A percentile compares a stretch with the other conserved stretches of the same genome.
Evolutionary conservation across 2,329 filamentous ascomycete species (phyloP).

Genomic region (Diaporthe velutina): DNA sequence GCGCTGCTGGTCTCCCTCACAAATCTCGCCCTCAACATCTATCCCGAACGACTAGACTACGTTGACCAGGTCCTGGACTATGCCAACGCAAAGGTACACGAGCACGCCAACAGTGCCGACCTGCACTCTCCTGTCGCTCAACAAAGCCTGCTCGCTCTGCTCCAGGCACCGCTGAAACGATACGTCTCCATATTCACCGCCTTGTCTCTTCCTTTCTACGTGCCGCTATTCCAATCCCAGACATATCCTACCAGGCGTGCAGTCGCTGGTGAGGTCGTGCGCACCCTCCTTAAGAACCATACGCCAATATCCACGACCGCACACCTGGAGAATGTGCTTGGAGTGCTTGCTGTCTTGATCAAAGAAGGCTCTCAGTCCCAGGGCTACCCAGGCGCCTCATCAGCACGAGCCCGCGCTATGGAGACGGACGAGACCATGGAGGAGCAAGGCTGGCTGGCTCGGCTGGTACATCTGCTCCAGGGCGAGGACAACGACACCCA

Average conservation of each 20-base stretch:
- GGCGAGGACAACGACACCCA: slow-evolving; percentile 92
- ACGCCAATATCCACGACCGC: slow-evolving; percentile 82
- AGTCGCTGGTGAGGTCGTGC: slow-evolving; percentile 89
- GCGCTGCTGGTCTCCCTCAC: slow-evolving; percentile 93
- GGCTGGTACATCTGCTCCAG: slow-evolving; percentile 89
- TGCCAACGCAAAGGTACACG: slow-evolving; percentile 85
- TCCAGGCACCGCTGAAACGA: slow-evolving; percentile 90
- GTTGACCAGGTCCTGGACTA: slow-evolving; percentile 94
- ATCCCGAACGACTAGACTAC: slow-evolving; percentile 92
- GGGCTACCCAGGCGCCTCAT: slow-evolving; percentile 86
- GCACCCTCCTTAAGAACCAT: slow-evolving; percentile 84
- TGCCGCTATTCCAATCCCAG: slow-evolving; percentile 90
- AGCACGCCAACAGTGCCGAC: slow-evolving; percentile 95
- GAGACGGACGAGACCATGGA: slow-evolving; percentile 99
- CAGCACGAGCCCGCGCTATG: slow-evolving; percentile 76
- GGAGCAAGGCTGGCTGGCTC: slow-evolving; percentile 96
- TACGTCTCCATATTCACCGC: slow-evolving; percentile 98
- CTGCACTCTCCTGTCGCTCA: slow-evolving; percentile 90
- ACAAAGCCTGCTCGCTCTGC: slow-evolving; percentile 87
- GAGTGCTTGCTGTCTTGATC: slow-evolving; percentile 90
- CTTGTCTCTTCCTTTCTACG: slow-evolving; percentile 89
- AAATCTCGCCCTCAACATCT: slow-evolving; percentile 95
- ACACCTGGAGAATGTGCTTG: slow-evolving; percentile 89
- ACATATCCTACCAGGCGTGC: slow-evolving; percentile 92
- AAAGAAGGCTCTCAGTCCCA: slow-evolving; percentile 90